phyloP scores from a whole-genome alignment of 805 yeast species.

The Peterozyma xylosa region DNA sequence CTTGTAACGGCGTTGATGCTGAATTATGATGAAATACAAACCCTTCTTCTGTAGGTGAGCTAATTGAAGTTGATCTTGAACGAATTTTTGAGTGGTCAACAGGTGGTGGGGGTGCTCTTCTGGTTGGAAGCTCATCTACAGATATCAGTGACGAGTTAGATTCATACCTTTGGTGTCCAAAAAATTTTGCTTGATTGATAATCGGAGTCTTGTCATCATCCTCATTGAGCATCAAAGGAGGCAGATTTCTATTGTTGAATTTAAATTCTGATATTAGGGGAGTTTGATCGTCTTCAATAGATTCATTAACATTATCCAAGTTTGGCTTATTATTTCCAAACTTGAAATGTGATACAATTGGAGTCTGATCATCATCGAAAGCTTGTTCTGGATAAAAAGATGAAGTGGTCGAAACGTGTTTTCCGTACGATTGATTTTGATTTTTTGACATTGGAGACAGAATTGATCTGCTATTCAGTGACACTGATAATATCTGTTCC shows the following conservation, averaged over 20 bases:
- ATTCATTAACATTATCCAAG: no score
- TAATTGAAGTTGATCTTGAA: no score
- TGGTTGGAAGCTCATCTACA: no score
- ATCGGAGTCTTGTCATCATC: neutral
- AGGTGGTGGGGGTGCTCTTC: no score
- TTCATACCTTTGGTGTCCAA: neutral
- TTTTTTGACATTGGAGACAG: neutral
- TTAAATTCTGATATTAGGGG: neutral
- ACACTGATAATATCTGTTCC: neutral
- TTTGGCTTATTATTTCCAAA: neutral
- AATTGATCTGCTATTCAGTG: neutral
- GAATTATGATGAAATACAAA: no score
- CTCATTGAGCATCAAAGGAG: neutral
- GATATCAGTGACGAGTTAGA: neutral
- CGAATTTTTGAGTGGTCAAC: no score
- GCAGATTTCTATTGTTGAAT: neutral
- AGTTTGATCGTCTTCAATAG: neutral
- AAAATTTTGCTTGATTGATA: neutral
- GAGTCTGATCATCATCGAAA: constrained; percentile 6
- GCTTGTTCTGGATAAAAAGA: neutral
- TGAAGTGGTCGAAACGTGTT: neutral
- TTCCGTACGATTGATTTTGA: neutral
- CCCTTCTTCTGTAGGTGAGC: no score
- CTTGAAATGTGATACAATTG: neutral
- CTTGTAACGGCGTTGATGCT: no score